Percentiles rank a stretch among this genome's conserved stretches.
Conservation (phyloP, 768 basidiomycete species). For the Naganishia vishniacii region DNA sequence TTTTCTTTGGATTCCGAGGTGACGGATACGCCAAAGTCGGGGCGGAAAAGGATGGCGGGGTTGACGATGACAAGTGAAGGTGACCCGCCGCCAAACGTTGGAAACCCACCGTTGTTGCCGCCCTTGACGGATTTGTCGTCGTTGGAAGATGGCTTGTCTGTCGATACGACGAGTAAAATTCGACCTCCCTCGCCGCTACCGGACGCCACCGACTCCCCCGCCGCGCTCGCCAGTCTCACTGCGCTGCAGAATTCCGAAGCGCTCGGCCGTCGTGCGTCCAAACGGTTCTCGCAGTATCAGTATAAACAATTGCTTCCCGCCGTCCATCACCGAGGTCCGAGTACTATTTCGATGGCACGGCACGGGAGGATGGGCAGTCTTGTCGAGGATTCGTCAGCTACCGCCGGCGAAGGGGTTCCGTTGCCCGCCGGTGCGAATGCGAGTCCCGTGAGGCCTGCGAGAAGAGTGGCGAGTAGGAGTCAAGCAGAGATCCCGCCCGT, state of each 20-base stretch:
- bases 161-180: neutral
- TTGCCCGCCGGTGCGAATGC: slow-evolving; percentile 19
- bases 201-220: slow-evolving; percentile 27
- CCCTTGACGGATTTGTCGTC: slow-evolving; percentile 11
- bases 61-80: neutral
- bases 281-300: slow-evolving; percentile 91
- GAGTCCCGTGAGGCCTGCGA: slow-evolving; percentile 38
- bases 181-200: slow-evolving; percentile 19
- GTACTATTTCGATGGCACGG: slow-evolving; percentile 44
- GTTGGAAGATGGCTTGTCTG: neutral
- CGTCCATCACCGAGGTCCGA: slow-evolving; percentile 45
- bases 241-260: slow-evolving; percentile 80
- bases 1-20: slow-evolving; percentile 30
- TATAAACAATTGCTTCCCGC: slow-evolving; percentile 84
- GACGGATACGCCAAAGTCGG: slow-evolving; percentile 16
- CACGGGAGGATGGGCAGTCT: slow-evolving; percentile 61
- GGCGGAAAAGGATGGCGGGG: neutral
- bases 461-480: slow-evolving; percentile 35
- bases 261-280: slow-evolving; percentile 84
- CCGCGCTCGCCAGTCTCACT: slow-evolving; percentile 61
- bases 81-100: no score
- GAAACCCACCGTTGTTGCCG: slow-evolving; percentile 13
- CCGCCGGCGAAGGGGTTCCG: neutral
- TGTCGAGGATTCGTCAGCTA: slow-evolving; percentile 54
- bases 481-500: slow-evolving; percentile 34